Evolutionary conservation across 176 grass and related monocot species (phyloP).

Genomic region (Zizania latifolia): DNA sequence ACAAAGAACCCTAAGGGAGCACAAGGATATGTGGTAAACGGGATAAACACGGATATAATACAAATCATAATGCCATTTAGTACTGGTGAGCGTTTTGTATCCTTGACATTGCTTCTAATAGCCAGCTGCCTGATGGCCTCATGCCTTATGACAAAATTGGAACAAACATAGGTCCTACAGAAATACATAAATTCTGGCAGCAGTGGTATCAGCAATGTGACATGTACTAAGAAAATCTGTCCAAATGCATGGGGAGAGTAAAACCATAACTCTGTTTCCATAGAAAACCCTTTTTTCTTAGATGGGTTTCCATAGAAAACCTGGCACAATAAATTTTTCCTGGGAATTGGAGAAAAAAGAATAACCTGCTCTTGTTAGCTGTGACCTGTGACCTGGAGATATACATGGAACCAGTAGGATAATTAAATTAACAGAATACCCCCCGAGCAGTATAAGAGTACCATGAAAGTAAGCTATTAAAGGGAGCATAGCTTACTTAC

Average conservation of each 20-base stretch:
- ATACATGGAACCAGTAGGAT: not conserved
- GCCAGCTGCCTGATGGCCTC: not conserved
- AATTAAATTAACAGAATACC: not conserved
- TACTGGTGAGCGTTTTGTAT: not conserved
- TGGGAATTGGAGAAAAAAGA: slow-evolving; percentile 10
- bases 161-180: not conserved
- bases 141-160: not conserved
- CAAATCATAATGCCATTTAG: not conserved
- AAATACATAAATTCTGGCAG: not conserved
- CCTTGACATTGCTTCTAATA: not conserved
- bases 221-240: not conserved
- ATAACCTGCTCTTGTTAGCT: not conserved
- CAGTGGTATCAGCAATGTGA: not conserved
- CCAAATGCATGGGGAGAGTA: not conserved
- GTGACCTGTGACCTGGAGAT: no score
- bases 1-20: no score
- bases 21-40: not conserved
- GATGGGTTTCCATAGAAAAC: not conserved
- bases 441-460: not conserved
- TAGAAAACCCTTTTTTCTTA: not conserved
- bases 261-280: not conserved
- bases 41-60: not conserved
- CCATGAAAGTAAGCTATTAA: not conserved
- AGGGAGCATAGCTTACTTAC: not conserved
- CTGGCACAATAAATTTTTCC: not conserved